These are phyloP conservation scores for Claviceps cyperi DNA, from an alignment of 2,329 filamentous ascomycete genomes.

Conservation along the genomic window DNA sequence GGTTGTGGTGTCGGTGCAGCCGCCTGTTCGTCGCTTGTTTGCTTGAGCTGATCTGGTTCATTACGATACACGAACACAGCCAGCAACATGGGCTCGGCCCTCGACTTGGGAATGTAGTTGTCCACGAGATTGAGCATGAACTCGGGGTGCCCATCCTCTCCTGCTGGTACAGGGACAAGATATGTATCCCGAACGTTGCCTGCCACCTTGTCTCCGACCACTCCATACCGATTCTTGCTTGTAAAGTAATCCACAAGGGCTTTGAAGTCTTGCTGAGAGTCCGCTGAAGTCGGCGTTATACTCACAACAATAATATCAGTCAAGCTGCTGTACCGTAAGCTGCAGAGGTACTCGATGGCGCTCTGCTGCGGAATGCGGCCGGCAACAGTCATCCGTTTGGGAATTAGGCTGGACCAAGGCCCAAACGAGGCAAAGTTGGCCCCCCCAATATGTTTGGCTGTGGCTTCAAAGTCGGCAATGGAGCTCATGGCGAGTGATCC, in stretches of 20 bases:
- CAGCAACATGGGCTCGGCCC: constrained; percentile 63
- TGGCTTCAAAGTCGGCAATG: constrained; percentile 59
- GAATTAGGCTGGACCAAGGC: constrained; percentile 62
- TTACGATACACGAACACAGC: constrained; percentile 74
- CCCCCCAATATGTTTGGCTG: constrained; percentile 73
- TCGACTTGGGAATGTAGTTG: constrained; percentile 58
- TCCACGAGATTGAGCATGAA: constrained; percentile 83
- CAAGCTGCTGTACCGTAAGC: constrained; percentile 64
- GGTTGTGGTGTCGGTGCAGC: constrained; percentile 8
- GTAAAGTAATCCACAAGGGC: constrained; percentile 80
- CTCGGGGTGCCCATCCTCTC: constrained; percentile 57
- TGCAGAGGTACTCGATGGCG: constrained; percentile 83
- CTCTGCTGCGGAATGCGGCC: constrained; percentile 70
- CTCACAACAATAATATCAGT: constrained; percentile 76
- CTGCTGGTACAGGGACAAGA: constrained; percentile 69
- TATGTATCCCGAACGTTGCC: constrained; percentile 81
- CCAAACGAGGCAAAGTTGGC: constrained; percentile 55
- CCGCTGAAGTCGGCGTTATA: constrained; percentile 49
- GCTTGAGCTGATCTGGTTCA: constrained; percentile 26
- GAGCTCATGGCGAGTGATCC: constrained; percentile 64
- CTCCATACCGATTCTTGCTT: constrained; percentile 69
- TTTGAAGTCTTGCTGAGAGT: constrained; percentile 49
- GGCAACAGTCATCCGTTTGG: constrained; percentile 53
- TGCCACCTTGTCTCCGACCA: constrained; percentile 61
- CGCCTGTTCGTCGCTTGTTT: constrained; percentile 11